Evolutionary conservation across 495 filamentous ascomycete genomes (phyloP).

Genomic region (Trichoderma reesei): DNA sequence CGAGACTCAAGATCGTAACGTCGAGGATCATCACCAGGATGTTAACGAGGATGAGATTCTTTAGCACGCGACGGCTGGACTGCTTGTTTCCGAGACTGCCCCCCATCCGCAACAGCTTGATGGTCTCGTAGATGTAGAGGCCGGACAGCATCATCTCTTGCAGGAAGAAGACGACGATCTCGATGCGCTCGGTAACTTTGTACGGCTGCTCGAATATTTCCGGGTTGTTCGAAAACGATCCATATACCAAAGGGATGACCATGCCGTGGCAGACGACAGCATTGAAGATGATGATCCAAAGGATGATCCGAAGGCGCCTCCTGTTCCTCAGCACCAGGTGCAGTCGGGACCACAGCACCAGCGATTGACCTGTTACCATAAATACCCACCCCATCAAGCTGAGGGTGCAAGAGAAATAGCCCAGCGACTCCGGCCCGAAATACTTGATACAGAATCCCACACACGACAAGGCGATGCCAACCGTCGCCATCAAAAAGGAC

Average conservation of each 20-base stretch:
- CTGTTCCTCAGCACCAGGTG: slow-evolving; percentile 32
- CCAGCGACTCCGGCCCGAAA: slow-evolving; percentile 36
- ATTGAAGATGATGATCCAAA: slow-evolving; percentile 40
- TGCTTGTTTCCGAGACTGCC: background rate
- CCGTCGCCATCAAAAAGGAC: slow-evolving; percentile 27
- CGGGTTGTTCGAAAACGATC: slow-evolving; percentile 28
- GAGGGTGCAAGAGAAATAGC: slow-evolving; percentile 35
- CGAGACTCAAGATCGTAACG: slow-evolving; percentile 35
- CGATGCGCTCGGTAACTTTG: slow-evolving; percentile 46
- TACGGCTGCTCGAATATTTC: slow-evolving; percentile 34
- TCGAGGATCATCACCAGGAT: slow-evolving; percentile 28
- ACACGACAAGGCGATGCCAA: slow-evolving; percentile 48
- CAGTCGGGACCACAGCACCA: slow-evolving; percentile 58
- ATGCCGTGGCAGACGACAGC: slow-evolving; percentile 45
- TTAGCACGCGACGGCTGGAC: slow-evolving; percentile 32
- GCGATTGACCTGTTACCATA: slow-evolving; percentile 55
- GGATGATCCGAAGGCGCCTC: slow-evolving; percentile 12
- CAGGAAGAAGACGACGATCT: slow-evolving; percentile 46
- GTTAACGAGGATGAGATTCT: slow-evolving; percentile 47
- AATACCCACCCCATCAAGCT: slow-evolving; percentile 37
- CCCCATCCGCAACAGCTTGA: slow-evolving; percentile 29
- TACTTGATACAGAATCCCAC: slow-evolving; percentile 51
- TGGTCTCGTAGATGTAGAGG: slow-evolving; percentile 49
- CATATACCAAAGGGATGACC: slow-evolving; percentile 47
- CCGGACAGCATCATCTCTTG: slow-evolving; percentile 50